Conservation (phyloP, 495 filamentous ascomycete species). For the Aspergillus steynii region DNA sequence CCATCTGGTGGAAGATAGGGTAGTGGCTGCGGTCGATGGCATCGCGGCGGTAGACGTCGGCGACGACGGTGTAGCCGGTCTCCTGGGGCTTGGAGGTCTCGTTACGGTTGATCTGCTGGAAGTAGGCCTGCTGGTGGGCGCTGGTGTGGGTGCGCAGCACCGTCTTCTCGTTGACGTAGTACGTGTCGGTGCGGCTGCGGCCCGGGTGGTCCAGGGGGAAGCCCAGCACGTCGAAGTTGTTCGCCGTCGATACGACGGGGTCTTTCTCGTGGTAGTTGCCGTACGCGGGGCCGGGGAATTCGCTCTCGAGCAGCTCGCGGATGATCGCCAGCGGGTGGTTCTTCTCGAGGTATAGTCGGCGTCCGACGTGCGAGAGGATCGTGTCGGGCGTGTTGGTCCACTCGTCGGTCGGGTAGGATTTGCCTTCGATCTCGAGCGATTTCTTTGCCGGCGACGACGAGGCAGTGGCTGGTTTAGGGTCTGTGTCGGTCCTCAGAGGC, state of each 20-base stretch:
- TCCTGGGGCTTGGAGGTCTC: slow-evolving; percentile 55
- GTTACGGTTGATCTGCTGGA: slow-evolving; percentile 55
- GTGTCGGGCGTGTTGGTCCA: slow-evolving; percentile 84
- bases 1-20: slow-evolving; percentile 98
- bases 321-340: slow-evolving; percentile 92
- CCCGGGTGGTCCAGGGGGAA: slow-evolving; percentile 91
- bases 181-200: slow-evolving; percentile 84
- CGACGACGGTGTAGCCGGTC: slow-evolving; percentile 83
- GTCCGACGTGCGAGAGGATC: slow-evolving; percentile 70
- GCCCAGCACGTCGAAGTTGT: slow-evolving; percentile 94
- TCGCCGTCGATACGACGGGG: slow-evolving; percentile 79
- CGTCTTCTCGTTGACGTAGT: slow-evolving; percentile 86
- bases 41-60: slow-evolving; percentile 96
- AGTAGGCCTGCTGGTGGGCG: slow-evolving; percentile 88
- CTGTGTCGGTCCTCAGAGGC: slow-evolving; percentile 24
- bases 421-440: slow-evolving; percentile 55
- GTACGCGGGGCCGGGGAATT: slow-evolving; percentile 73
- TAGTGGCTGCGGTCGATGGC: slow-evolving; percentile 93
- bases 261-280: slow-evolving; percentile 73
- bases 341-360: slow-evolving; percentile 78
- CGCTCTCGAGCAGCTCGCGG: slow-evolving; percentile 85
- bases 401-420: slow-evolving; percentile 64
- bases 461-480: slow-evolving; percentile 9
- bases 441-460: slow-evolving; percentile 14
- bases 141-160: slow-evolving; percentile 91